Evolutionary conservation across 352 stramenopile species (phyloP), one percentile per base, ranked within the genome.

Genomic region (Phytophthora fragariaefolia): DNA sequence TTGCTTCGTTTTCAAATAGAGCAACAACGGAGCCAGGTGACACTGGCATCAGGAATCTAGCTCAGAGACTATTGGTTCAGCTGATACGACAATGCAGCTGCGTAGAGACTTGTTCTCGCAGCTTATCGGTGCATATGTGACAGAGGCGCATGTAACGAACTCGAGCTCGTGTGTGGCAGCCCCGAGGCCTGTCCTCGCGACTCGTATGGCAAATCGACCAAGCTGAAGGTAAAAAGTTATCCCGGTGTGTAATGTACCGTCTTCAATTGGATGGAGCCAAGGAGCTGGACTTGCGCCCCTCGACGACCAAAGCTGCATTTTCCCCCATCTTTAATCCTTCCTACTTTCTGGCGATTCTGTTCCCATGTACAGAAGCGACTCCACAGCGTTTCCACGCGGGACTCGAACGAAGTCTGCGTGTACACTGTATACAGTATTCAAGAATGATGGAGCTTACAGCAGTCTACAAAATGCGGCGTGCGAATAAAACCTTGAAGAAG

Each of bases 201-300:
- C 4, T 43, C 34, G 13, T 18, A 10, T 27, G 40, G 40, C 40
- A 48, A 52, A 28, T 52, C 45, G 45, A 34, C 23, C 45, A 6
- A 9, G 45, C 23, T 10, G 23, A 15, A 6, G 18, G n/a, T 15
- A 48, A 26, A 47, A 48, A 48, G 4, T 48, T 36, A 49, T 49
- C 42, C 9, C 42, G 9, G 42, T 53, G 26, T 53, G 46, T 53
- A 53, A 52, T 36, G 23, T 52, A 23, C 20, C 47, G 24, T 23
- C 24, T 54, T 40, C 26, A 54, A 54, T 40, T 54, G 47, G 36
- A 43, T 43, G 36, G 36, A 22, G n/a, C 17, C 36, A 43, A 22
- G 36, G 8, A 5, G 36, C 15, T 13, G 36, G 20, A 17, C 20
- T 43, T 43, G 34, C 18, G 34, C 18, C 28, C 7, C 7, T 34